These are phyloP conservation scores for Lentinula guzmanii DNA, from an alignment of 768 basidiomycete genomes.

Conservation along the genomic window DNA sequence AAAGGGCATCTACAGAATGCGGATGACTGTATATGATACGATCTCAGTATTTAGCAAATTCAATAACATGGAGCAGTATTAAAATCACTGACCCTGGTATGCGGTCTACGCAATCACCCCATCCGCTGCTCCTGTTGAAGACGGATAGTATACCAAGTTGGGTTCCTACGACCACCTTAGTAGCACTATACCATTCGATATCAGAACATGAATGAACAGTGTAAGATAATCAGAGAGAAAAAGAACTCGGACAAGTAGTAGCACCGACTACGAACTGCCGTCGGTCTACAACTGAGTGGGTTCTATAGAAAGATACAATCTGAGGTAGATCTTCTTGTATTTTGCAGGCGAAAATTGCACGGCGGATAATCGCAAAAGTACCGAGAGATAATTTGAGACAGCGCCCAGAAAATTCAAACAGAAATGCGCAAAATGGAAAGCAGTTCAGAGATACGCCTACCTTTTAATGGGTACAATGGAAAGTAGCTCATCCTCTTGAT, in stretches of 20 bases:
- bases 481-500: constrained; percentile 93
- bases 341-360: neutral
- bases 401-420: constrained; percentile 6
- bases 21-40: constrained; percentile 63
- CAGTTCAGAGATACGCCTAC: constrained; percentile 30
- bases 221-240: neutral
- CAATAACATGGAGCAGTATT: neutral
- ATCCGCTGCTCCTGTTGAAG: constrained; percentile 83
- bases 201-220: neutral
- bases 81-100: constrained; percentile 58
- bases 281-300: no score
- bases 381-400: neutral
- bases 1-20: constrained; percentile 83
- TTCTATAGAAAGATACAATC: no score
- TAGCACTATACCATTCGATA: constrained; percentile 35
- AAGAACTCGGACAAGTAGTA: neutral
- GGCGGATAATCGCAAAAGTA: neutral
- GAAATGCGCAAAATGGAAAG: constrained; percentile 6
- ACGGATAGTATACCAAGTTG: constrained; percentile 86
- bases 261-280: neutral
- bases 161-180: constrained; percentile 84
- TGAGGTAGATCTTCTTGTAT: no score
- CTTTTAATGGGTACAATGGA: constrained; percentile 82
- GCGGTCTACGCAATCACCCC: constrained; percentile 89
- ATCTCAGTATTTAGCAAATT: neutral